Percentiles rank a stretch among this genome's conserved stretches.
These are phyloP conservation scores for Fomitiporia mediterranea DNA, from an alignment of 1,284 basidiomycete genomes.

Conservation along the genomic window DNA sequence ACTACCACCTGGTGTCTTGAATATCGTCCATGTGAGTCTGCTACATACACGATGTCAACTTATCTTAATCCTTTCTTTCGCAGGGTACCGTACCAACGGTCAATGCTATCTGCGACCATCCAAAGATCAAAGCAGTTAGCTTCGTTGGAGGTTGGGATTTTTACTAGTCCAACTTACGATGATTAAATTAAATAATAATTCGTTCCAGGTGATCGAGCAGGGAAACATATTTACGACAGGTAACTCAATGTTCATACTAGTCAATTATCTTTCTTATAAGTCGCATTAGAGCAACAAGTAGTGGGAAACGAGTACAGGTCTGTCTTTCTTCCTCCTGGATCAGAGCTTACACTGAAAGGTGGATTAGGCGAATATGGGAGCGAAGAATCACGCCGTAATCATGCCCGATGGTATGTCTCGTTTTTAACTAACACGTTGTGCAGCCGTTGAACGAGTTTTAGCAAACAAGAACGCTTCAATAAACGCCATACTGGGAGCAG, in stretches of 20 bases:
- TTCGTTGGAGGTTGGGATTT: slow-evolving; percentile 76
- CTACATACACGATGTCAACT: not conserved
- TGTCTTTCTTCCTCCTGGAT: slow-evolving; percentile 10
- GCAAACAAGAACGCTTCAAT: slow-evolving; percentile 93
- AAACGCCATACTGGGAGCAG: slow-evolving; percentile 92
- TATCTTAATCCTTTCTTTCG: too few species aligned
- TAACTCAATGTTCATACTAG: slow-evolving; percentile 28
- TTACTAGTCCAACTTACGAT: too few species aligned
- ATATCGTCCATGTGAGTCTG: slow-evolving; percentile 66
- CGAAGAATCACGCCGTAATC: slow-evolving; percentile 94
- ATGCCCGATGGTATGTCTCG: slow-evolving; percentile 83
- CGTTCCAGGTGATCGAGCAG: slow-evolving; percentile 70
- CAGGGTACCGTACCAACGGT: slow-evolving; percentile 81
- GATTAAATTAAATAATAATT: not conserved
- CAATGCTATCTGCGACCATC: slow-evolving; percentile 92
- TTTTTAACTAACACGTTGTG: not conserved
- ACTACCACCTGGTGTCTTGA: slow-evolving; percentile 76
- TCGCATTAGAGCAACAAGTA: slow-evolving; percentile 60
- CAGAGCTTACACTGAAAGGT: not conserved
- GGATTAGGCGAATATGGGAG: slow-evolving; percentile 80
- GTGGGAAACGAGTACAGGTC: slow-evolving; percentile 90
- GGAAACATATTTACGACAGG: slow-evolving; percentile 92
- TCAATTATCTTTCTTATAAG: slow-evolving; percentile 13
- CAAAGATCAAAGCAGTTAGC: slow-evolving; percentile 88
- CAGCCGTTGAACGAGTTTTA: slow-evolving; percentile 29